These are phyloP conservation scores for Scheffersomyces amazonensis DNA, from an alignment of 805 yeast genomes.

Conservation along the genomic window DNA sequence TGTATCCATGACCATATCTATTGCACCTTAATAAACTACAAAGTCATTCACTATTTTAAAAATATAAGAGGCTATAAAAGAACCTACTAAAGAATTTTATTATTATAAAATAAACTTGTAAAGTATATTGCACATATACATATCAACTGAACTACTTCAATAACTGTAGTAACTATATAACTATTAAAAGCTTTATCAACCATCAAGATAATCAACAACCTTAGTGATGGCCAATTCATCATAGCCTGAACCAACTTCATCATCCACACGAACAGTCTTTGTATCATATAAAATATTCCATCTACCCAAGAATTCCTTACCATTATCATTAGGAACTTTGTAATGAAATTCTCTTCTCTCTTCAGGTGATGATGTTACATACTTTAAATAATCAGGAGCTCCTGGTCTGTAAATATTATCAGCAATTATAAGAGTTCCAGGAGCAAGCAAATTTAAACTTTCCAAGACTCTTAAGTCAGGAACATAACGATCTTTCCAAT, in stretches of 20 bases:
- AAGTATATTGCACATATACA: too few relatives aligned
- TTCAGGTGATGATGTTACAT: slow-evolving; percentile 36
- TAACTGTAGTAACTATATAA: too few relatives aligned
- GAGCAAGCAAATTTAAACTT: slow-evolving; percentile 32
- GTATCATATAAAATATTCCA: slow-evolving; percentile 43
- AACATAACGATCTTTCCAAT: slow-evolving; percentile 33
- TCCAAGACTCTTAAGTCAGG: slow-evolving; percentile 43
- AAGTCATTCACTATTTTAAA: too few relatives aligned
- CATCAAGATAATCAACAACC: slow-evolving; percentile 26
- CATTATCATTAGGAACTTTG: slow-evolving; percentile 20
- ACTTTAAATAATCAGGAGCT: slow-evolving; percentile 36
- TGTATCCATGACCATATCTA: too few relatives aligned
- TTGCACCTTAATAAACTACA: too few relatives aligned
- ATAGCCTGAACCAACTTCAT: slow-evolving; percentile 7
- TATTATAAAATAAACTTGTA: too few relatives aligned
- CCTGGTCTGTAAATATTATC: slow-evolving; percentile 37
- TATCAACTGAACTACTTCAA: too few relatives aligned
- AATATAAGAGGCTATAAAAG: too few relatives aligned
- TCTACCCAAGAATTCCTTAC: slow-evolving; percentile 27
- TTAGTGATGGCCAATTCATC: slow-evolving; percentile 33
- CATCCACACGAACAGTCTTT: slow-evolving; percentile 16
- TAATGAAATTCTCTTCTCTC: slow-evolving; percentile 30
- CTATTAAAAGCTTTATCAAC: too few relatives aligned
- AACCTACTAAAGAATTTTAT: too few relatives aligned
- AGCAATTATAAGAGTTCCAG: slow-evolving; percentile 38